phyloP scores from a whole-genome alignment of 805 yeast species.

The Schizosaccharomyces osmophilus region DNA sequence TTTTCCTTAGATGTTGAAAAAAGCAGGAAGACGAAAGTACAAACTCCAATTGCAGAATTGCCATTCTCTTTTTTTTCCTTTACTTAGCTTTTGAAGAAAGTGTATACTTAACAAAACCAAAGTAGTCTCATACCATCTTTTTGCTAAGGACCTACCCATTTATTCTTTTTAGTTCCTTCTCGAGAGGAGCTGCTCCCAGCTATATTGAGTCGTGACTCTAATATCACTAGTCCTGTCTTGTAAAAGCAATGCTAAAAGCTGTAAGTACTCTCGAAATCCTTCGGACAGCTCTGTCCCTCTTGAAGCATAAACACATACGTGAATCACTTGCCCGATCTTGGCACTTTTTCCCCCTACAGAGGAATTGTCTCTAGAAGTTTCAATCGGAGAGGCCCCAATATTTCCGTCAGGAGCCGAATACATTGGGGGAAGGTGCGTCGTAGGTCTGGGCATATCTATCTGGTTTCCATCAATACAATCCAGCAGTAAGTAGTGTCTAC shows the following conservation, averaged over 20 bases:
- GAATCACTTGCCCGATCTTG: slow-evolving; percentile 7
- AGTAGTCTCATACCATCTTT: too few species aligned
- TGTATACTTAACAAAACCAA: too few species aligned
- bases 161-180: slow-evolving; percentile 5
- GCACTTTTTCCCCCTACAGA: neutral
- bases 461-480: neutral
- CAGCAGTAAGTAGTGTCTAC: too few species aligned
- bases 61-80: too few species aligned
- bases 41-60: too few species aligned
- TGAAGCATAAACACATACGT: slow-evolving; percentile 3
- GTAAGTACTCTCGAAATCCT: neutral
- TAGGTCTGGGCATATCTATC: neutral
- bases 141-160: neutral
- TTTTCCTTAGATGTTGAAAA: too few species aligned
- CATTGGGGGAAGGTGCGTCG: neutral
- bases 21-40: too few species aligned
- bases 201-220: slow-evolving; percentile 13
- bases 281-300: neutral
- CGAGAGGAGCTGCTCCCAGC: slow-evolving; percentile 8
- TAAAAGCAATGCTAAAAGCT: slow-evolving; percentile 15
- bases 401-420: neutral
- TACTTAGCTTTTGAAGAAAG: too few species aligned
- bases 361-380: neutral
- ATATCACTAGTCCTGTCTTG: slow-evolving; percentile 17
- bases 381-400: neutral